Evolutionary conservation across 2,329 filamentous ascomycete species (phyloP).

Genomic region (Lecanicillium sp.): DNA sequence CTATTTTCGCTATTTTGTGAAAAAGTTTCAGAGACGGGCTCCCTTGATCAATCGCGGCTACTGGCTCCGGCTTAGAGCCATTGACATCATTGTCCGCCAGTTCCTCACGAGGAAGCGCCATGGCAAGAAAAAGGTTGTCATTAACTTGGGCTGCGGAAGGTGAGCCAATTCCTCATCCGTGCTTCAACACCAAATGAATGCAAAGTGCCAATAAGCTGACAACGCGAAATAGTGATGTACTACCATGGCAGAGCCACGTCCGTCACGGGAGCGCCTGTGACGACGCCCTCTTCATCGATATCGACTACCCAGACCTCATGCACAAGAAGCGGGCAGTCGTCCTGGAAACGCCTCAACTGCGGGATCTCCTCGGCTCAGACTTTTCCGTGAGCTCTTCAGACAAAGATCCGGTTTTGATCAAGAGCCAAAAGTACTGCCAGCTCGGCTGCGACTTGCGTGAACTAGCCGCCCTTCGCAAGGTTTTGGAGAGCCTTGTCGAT

Average conservation of each 20-base stretch:
- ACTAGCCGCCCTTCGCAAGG: constrained; percentile 49
- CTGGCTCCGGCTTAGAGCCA: constrained; percentile 74
- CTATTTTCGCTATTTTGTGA: constrained; percentile 83
- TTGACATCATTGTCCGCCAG: constrained; percentile 65
- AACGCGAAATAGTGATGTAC: constrained; percentile 65
- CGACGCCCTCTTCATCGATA: constrained; percentile 65
- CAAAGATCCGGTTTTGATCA: constrained; percentile 44
- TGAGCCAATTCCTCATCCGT: constrained; percentile 40
- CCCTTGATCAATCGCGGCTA: constrained; percentile 88
- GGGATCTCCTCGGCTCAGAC: constrained; percentile 23
- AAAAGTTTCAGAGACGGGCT: constrained; percentile 73
- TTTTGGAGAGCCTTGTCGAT: constrained; percentile 52
- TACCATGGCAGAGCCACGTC: constrained; percentile 75
- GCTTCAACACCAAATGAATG: background rate
- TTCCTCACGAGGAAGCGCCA: constrained; percentile 54
- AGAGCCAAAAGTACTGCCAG: constrained; percentile 66
- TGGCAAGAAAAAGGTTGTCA: constrained; percentile 57
- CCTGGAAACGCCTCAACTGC: constrained; percentile 51
- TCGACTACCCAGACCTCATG: constrained; percentile 80
- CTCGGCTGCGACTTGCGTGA: constrained; percentile 76
- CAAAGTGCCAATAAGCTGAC: no score
- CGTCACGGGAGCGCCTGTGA: constrained; percentile 53
- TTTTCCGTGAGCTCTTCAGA: constrained; percentile 27
- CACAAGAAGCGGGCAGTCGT: constrained; percentile 64
- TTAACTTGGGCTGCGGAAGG: constrained; percentile 89